Evolutionary conservation across 208 protist genomes (phyloP), one percentile per base, ranked within the genome.

Genomic region (Porcisia hertigi): DNA sequence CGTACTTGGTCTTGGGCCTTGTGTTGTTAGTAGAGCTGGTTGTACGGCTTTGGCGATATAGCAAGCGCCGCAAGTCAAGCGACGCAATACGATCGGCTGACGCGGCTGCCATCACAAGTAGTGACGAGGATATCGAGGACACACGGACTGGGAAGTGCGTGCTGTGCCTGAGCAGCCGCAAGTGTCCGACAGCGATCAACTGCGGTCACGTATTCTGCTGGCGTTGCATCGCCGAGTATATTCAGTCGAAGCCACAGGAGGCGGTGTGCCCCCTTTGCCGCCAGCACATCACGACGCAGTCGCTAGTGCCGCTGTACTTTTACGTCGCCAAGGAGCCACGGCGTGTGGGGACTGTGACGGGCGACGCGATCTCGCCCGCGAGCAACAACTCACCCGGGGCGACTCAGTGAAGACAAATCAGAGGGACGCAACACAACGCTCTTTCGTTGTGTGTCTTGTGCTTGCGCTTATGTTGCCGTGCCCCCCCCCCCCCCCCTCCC

Each of bases 161-260:
- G 90, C 66, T 97, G 85, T 97, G 93, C 76, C 81, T 97, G 11
- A 82, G 90, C 60, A 82, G 88, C 59, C 84, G 91, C 67, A 93
- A 89, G 79, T 88, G 82, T 43, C 91, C 93, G 11, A 93, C 93
- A 7, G 87, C 88, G 41, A 96, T 91, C 7, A 85, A 83, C 63
- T 97, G 93, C 69, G 93, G 93, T 3, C 93, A 97, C 72, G 86
- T 96, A 11, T 97, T 96, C 73, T 97, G 93, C 78, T 97, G 93
- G 92, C 77, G 81, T n/a, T 97, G 93, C 75, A 88, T 96, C 47
- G 82, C 88, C 34, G 91, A 94, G 79, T 96, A 90, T 88, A 94
- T 95, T 69, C 90, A 85, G 65, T 90, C 89, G n/a, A 94, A 91
- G 69, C 83, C 91, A 20, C 79, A 87, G 18, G 87, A 93, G 41